phyloP scores from a whole-genome alignment of 495 filamentous ascomycete genomes.

The Xylaria bambusicola region DNA sequence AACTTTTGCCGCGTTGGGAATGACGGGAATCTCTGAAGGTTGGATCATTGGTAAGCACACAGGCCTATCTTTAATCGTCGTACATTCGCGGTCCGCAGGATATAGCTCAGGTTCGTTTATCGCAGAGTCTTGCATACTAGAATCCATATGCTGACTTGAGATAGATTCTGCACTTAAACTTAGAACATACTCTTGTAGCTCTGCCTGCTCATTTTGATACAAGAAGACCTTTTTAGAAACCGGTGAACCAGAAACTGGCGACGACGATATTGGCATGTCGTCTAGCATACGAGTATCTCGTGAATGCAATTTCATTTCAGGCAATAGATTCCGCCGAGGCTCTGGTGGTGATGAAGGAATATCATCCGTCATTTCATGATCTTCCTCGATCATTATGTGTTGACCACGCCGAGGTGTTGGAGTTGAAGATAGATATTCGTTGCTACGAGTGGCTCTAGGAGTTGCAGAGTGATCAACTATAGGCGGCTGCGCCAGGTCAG shows the following conservation, averaged over 20 bases:
- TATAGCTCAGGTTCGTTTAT: background rate
- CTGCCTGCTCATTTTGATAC: slow-evolving; percentile 13
- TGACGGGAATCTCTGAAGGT: slow-evolving; percentile 9
- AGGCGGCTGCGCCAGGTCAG: slow-evolving; percentile 2
- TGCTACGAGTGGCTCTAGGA: slow-evolving; percentile 36
- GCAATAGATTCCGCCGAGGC: slow-evolving; percentile 45
- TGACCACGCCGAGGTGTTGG: slow-evolving; percentile 68
- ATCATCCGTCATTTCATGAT: slow-evolving; percentile 46
- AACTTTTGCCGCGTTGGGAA: slow-evolving; percentile 14
- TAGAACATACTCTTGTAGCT: slow-evolving; percentile 11
- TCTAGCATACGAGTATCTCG: slow-evolving; percentile 41
- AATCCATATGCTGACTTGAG: background rate
- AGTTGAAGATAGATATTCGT: slow-evolving; percentile 75
- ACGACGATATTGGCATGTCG: slow-evolving; percentile 50
- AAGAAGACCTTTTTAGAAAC: slow-evolving; percentile 21
- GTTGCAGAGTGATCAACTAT: slow-evolving; percentile 35
- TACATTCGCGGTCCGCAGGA: background rate
- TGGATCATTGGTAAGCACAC: slow-evolving; percentile 10
- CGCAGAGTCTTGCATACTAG: background rate
- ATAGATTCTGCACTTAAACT: slow-evolving; percentile 16
- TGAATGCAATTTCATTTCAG: slow-evolving; percentile 48
- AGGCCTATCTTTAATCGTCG: background rate
- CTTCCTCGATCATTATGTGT: slow-evolving; percentile 39
- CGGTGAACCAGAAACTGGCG: slow-evolving; percentile 49
- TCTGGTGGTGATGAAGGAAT: slow-evolving; percentile 57